Conservation (phyloP, 192 early-diverging fungal species). For the Neocallimastix lanati region DNA sequence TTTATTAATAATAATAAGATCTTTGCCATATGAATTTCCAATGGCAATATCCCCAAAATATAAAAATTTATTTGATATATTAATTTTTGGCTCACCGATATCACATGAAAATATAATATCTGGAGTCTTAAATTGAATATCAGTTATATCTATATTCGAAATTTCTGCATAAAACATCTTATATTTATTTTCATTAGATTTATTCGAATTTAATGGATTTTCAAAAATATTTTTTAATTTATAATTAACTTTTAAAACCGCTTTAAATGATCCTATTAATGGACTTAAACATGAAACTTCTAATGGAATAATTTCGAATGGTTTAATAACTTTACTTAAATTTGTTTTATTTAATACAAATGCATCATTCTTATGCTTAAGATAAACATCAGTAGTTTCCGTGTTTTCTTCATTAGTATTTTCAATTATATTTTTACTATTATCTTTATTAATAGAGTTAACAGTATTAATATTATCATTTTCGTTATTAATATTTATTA, state of each 20-base stretch:
- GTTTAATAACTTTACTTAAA: neutral
- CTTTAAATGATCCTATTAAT: neutral
- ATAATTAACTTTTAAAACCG: neutral
- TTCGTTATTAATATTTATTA: too few relatives aligned
- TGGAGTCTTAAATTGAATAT: neutral
- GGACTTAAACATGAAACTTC: neutral
- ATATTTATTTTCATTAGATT: neutral
- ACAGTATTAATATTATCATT: too few relatives aligned
- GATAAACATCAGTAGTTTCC: too few relatives aligned
- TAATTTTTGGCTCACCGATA: neutral
- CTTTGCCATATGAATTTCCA: neutral
- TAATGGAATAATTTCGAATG: neutral
- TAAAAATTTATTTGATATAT: neutral
- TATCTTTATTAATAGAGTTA: too few relatives aligned
- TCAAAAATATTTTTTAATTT: neutral
- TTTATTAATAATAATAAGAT: neutral
- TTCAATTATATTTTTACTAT: too few relatives aligned
- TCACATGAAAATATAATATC: neutral
- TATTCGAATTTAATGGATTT: neutral
- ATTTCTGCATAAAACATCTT: neutral
- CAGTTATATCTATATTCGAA: neutral
- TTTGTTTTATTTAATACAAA: neutral
- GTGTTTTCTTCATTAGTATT: too few relatives aligned
- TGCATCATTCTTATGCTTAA: too few relatives aligned
- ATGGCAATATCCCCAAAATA: neutral